Base-by-base conservation (phyloP, 441 rosid genomes). In the California macrophylla region DNA sequence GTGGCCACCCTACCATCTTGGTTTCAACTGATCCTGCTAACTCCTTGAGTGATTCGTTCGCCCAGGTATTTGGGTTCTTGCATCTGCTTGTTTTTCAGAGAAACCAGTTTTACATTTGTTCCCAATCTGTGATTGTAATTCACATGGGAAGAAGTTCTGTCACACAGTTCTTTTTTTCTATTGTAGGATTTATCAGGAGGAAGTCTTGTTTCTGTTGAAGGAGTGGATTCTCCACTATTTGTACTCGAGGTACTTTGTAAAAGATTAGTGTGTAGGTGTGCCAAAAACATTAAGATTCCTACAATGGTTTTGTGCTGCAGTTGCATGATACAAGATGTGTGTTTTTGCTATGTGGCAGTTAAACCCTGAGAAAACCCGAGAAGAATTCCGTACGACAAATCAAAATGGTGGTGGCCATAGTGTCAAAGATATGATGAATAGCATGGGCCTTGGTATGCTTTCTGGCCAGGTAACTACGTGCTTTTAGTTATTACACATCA, bases 11-110 rank as follows among this genome's bases (percentile, higher is more conserved):
- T 1, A 87, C 95, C 64, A 82, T 89, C 34, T 87, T 90, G 26
- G 90, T 92, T 68, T 90, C 95, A 50, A 92, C 96, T 70, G 95
- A 90, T 68, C 98, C 96, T 65, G 96, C 96, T 61, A 92, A 90
- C 78, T 90, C 96, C 65, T 81, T 92, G 68, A 89, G 98, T 56
- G 92, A 92, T 82, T 92, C 96, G 4, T 92, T 90, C 73, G 81
- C 85, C 9, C 92, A 90, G 88, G 95, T 85, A 63, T 67, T 10
- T 66, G 20, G 74, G 24, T 69, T 24, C 3, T 12, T 38, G 64
- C 21, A 65, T 67, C 0, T 52, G 47, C 66, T 73, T 28, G 24
- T 54, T 15, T 5, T 20, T 73, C 0, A 9, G 29, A 34, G 45
- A 71, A 8, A 36, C 23, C 60, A 16, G 54, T 36, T 24, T 74